Conservation (phyloP, 2,329 filamentous ascomycete genomes). For the Westerdykella aurantiaca region DNA sequence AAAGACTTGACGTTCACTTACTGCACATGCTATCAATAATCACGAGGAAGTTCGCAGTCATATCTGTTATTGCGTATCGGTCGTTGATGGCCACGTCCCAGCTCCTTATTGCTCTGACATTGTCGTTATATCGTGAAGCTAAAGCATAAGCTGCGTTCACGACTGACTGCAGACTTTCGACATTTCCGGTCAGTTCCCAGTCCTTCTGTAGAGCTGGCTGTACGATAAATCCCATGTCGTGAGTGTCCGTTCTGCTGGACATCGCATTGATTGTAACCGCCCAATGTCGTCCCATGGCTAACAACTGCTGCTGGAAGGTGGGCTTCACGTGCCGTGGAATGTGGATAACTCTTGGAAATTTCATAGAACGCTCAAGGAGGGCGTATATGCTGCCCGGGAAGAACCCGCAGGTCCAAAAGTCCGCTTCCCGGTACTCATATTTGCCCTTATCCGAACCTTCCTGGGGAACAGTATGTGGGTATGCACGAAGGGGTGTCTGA, state of each 20-base stretch:
- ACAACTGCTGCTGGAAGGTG: slow-evolving; percentile 18
- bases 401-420: slow-evolving; percentile 36
- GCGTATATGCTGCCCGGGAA: slow-evolving; percentile 33
- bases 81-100: slow-evolving; percentile 43
- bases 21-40: slow-evolving; percentile 44
- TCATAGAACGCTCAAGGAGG: slow-evolving; percentile 27
- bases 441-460: slow-evolving; percentile 15
- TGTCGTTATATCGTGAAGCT: slow-evolving; percentile 39
- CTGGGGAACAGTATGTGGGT: slow-evolving; percentile 33
- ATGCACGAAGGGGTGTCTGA: slow-evolving; percentile 23
- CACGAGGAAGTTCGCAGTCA: slow-evolving; percentile 35
- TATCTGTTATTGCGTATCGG: slow-evolving; percentile 34
- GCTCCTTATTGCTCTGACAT: slow-evolving; percentile 44
- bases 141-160: slow-evolving; percentile 43
- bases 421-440: slow-evolving; percentile 33
- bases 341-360: slow-evolving; percentile 21
- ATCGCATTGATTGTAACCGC: slow-evolving; percentile 28
- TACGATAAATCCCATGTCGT: slow-evolving; percentile 53
- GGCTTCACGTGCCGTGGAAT: slow-evolving; percentile 14
- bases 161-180: slow-evolving; percentile 38
- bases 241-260: slow-evolving; percentile 44
- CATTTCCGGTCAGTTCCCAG: slow-evolving; percentile 44
- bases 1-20: slow-evolving; percentile 9
- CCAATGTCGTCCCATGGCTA: slow-evolving; percentile 27
- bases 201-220: slow-evolving; percentile 44